Base-by-base conservation (phyloP, 1,284 basidiomycete species). In the Ganoderma sp. region DNA sequence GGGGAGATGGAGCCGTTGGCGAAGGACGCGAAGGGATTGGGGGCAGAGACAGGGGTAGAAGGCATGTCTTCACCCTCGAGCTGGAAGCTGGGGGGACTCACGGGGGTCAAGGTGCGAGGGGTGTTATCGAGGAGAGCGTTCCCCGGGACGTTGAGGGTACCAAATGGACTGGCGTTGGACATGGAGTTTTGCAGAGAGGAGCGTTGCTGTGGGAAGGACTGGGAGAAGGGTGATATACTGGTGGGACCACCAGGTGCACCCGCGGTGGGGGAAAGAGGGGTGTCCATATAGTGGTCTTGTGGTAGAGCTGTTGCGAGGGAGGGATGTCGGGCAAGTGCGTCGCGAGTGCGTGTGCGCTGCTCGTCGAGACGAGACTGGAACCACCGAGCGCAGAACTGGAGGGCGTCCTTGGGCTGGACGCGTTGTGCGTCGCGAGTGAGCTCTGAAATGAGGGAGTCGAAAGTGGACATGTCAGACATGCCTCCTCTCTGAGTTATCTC, bases 321-420 rank as follows among this genome's bases (percentile, higher is more conserved):
- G 42, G 84, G 79, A 65, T 85, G 84, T 67, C 84, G 84, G 6
- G 84, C 78, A 22, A 93, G 83, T 64, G 87, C 79, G 81, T 94
- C 89, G 69, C 91, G 87, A 62, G 88, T 87, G 72, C 90, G 85
- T 61, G 87, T 84, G 68, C 92, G 85, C 77, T 97, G 92, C 77
- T 96, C 90, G 78, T 96, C 92, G 67, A 97, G 84, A 68, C 94
- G 88, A 68, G 85, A 84, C 77, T 97, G 93, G 83, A 98, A 98
- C 97, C 97, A 99, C 78, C 91, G 96, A 63, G 96, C 91, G 77
- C 95, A 97, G 83, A 95, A 98, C 80, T 98, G 97, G 63, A 98
- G 89, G 4, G 92, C 88, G 78, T 98, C 97, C 74, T 88, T 88
- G 22, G 96, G 97, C 76, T 95, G 92, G 19, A 90, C 92, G 71